Evolutionary conservation across 2,329 filamentous ascomycete genomes (phyloP).

Genomic region (Zymoseptoria tritici): DNA sequence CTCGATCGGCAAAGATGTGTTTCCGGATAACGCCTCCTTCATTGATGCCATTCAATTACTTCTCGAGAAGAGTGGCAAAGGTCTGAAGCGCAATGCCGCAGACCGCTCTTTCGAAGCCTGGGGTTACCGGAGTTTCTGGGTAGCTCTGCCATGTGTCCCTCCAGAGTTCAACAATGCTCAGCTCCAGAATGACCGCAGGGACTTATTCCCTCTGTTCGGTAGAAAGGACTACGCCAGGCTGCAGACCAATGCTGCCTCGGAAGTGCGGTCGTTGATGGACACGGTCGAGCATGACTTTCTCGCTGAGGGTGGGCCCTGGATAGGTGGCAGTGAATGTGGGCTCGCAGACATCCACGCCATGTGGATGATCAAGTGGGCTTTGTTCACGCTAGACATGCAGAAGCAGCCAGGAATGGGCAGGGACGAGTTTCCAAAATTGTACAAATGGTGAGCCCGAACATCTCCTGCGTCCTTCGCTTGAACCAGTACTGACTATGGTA

Average conservation of each 20-base stretch:
- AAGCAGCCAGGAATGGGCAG: conserved; percentile 12
- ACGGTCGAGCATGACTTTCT: conserved; percentile 18
- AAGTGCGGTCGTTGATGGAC: conserved; percentile 11
- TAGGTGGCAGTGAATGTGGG: conserved; percentile 9
- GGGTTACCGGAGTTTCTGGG: conserved; percentile 20
- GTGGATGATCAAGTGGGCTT: conserved; percentile 20
- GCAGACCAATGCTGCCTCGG: conserved; percentile 12
- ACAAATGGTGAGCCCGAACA: conserved; percentile 13
- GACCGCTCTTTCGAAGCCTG: conserved; percentile 15
- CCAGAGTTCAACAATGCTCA: conserved; percentile 12
- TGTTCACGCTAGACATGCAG: conserved; percentile 13
- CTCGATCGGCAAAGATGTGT: conserved; percentile 22
- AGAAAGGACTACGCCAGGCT: conserved; percentile 14
- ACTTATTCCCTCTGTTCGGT: conserved; percentile 18
- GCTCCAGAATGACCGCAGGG: conserved; percentile 15
- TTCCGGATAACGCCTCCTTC: conserved; percentile 20
- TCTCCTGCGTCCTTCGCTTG: background rate
- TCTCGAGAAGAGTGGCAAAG: conserved; percentile 11
- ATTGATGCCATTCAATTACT: conserved; percentile 10
- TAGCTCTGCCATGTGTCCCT: conserved; percentile 13
- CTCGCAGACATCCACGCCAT: conserved; percentile 18
- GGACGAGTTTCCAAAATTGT: conserved; percentile 13
- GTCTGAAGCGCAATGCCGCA: conserved; percentile 6
- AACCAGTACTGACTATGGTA: conserved; percentile 1
- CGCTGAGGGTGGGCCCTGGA: conserved; percentile 9